Conservation (phyloP, 2,329 filamentous ascomycete species). For the Aurifilum marmelostoma region DNA sequence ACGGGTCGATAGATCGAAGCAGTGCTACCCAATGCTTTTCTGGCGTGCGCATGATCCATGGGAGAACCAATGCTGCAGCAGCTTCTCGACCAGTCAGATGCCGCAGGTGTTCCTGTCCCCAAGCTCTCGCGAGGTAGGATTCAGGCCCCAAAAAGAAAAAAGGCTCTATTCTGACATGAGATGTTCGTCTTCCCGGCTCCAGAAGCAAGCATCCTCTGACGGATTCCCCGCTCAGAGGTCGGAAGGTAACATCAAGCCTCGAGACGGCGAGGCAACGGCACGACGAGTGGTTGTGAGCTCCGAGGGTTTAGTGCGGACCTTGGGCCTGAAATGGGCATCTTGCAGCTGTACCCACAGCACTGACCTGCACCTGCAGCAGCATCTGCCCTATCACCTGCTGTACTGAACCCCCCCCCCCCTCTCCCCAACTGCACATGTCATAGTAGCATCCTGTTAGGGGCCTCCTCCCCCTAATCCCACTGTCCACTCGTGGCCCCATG, state of each 20-base stretch:
- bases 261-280: background rate
- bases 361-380: background rate
- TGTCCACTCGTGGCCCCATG: too few species aligned
- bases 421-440: background rate
- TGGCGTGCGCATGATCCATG: conserved; percentile 2
- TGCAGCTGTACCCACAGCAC: background rate
- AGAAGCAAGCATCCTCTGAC: background rate
- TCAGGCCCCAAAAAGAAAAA: background rate
- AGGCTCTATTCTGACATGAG: background rate
- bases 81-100: conserved; percentile 1
- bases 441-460: background rate
- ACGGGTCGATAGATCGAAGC: conserved; percentile 18
- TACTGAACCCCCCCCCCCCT: background rate
- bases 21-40: conserved; percentile 19
- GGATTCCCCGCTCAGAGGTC: background rate
- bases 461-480: background rate
- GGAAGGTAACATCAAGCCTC: conserved; percentile 2
- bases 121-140: background rate
- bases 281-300: background rate
- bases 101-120: background rate
- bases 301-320: background rate
- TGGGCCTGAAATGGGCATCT: background rate
- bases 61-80: background rate
- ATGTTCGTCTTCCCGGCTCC: background rate
- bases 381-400: background rate